Percentiles rank a stretch among this genome's conserved stretches.
Evolutionary conservation across 2,329 filamentous ascomycete genomes (phyloP).

Genomic region (Ophiostoma sp.): DNA sequence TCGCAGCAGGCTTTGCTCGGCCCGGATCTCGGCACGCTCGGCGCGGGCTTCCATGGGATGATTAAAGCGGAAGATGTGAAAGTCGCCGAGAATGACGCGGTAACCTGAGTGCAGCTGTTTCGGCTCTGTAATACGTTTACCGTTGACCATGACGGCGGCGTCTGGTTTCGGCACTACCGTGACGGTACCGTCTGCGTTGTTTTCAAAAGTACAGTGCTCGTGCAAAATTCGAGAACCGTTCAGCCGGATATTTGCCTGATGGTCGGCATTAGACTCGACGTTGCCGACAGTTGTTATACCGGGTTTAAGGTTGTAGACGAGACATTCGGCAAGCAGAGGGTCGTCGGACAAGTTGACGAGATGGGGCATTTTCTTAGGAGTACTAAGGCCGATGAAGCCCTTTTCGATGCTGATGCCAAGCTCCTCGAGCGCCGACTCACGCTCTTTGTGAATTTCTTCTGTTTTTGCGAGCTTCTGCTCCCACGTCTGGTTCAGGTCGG

Average conservation of each 20-base stretch:
- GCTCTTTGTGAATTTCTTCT: conserved; percentile 94
- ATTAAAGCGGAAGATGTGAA: conserved; percentile 98
- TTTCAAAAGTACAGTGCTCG: conserved; percentile 92
- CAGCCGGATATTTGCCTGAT: conserved; percentile 79
- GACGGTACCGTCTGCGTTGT: conserved; percentile 79
- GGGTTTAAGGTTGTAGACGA: conserved; percentile 97
- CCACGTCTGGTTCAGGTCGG: conserved; percentile 97
- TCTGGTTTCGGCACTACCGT: conserved; percentile 82
- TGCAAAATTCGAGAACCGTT: conserved; percentile 90
- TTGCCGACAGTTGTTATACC: conserved; percentile 92
- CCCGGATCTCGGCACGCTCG: conserved; percentile 77
- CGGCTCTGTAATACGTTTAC: conserved; percentile 78
- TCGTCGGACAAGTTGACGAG: conserved; percentile 95
- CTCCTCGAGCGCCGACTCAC: conserved; percentile 90
- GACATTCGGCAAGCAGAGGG: conserved; percentile 86
- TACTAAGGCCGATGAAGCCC: conserved; percentile 89
- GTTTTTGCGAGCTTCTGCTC: conserved; percentile 94
- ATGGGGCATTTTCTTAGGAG: conserved; percentile 99
- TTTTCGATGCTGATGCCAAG: conserved; percentile 98
- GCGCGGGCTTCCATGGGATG: conserved; percentile 93
- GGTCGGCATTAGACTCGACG: conserved; percentile 71
- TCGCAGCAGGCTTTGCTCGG: conserved; percentile 74
- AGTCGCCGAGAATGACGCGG: conserved; percentile 92
- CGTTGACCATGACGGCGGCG: conserved; percentile 98
- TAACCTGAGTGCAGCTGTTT: conserved; percentile 86